A percentile compares a stretch with the other conserved stretches of the same genome.
These are phyloP conservation scores for Lophiostoma macrostomum DNA, from an alignment of 495 filamentous ascomycete species.

Conservation along the genomic window DNA sequence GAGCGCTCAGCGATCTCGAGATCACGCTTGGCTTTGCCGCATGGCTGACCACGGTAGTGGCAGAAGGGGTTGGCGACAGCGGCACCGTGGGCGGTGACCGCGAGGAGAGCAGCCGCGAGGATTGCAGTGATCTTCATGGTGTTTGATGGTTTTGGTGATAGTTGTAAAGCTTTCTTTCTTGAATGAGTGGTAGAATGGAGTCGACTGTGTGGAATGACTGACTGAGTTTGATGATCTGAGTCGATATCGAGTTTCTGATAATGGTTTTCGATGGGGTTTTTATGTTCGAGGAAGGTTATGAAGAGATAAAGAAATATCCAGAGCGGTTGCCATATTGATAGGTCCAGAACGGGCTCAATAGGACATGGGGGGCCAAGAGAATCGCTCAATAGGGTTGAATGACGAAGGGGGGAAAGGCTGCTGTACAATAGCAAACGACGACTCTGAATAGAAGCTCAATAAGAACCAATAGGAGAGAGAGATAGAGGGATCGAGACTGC, in stretches of 20 bases:
- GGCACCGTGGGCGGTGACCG: constrained; percentile 34
- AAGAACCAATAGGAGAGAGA: constrained; percentile 15
- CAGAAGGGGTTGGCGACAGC: constrained; percentile 27
- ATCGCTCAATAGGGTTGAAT: background rate
- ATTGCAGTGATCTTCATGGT: constrained; percentile 52
- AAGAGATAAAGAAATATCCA: no score
- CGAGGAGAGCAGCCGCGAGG: constrained; percentile 41
- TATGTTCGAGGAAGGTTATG: no score
- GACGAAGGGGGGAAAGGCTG: background rate
- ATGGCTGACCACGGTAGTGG: constrained; percentile 27
- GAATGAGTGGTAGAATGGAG: constrained; percentile 11
- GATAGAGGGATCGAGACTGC: background rate
- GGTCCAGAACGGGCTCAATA: constrained; percentile 18
- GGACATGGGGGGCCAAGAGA: background rate
- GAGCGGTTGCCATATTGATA: no score
- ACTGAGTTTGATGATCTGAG: constrained; percentile 4
- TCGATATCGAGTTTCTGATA: background rate
- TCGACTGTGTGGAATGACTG: background rate
- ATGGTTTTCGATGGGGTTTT: constrained; percentile 5
- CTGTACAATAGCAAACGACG: background rate
- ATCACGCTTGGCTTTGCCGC: constrained; percentile 12
- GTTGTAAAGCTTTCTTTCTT: constrained; percentile 1
- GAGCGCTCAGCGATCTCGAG: background rate
- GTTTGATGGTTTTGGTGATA: constrained; percentile 8
- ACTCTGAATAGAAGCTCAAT: constrained; percentile 7